Conservation (phyloP, 495 filamentous ascomycete genomes). For the Penicillium pulvis region DNA sequence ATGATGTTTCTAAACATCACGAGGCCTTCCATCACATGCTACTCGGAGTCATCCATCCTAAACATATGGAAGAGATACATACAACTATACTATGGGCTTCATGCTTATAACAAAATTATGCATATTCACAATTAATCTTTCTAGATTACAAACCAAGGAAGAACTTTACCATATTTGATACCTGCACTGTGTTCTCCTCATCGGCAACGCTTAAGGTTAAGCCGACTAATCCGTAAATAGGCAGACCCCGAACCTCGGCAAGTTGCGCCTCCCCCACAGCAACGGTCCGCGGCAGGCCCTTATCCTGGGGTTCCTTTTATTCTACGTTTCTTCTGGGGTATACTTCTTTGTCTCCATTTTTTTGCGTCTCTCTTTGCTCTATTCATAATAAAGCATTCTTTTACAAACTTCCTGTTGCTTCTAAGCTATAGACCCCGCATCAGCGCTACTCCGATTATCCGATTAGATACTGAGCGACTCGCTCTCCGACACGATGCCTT, state of each 20-base stretch:
- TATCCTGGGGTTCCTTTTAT: conserved; percentile 4
- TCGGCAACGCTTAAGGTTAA: not conserved
- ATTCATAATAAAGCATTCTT: not conserved
- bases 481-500: conserved; percentile 66
- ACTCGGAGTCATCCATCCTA: not conserved
- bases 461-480: conserved; percentile 6
- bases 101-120: not conserved
- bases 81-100: not conserved
- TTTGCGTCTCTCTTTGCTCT: not conserved
- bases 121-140: not conserved
- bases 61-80: too few species aligned
- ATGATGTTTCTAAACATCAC: not conserved
- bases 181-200: not conserved
- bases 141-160: not conserved
- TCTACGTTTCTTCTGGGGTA: not conserved
- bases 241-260: conserved; percentile 36
- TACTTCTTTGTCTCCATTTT: not conserved
- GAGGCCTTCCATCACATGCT: not conserved
- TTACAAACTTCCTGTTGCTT: not conserved
- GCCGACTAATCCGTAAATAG: conserved; percentile 16
- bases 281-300: conserved; percentile 30
- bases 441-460: not conserved
- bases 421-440: conserved; percentile 1
- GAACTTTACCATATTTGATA: too few species aligned
- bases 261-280: conserved; percentile 34